These are phyloP conservation scores for Alternaria sp. DNA, from an alignment of 2,329 filamentous ascomycete species.

Conservation along the genomic window DNA sequence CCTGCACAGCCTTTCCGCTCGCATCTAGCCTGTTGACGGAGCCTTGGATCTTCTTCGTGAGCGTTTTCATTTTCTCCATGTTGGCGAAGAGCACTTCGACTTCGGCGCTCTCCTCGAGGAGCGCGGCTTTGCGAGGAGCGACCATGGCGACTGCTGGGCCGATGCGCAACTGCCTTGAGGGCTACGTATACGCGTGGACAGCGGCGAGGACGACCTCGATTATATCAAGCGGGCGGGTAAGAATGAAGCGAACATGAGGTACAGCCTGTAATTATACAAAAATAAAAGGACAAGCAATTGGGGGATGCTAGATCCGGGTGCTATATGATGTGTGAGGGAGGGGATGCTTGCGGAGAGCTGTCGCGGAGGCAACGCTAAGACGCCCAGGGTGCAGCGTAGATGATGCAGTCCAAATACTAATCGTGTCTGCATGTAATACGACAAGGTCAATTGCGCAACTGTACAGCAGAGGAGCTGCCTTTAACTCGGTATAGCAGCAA, in stretches of 20 bases:
- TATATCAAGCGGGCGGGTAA: slow-evolving; percentile 10
- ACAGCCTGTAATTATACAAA: slow-evolving; percentile 7
- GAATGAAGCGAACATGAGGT: slow-evolving; percentile 16
- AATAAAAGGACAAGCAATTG: slow-evolving; percentile 4
- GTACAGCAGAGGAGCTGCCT: neutral
- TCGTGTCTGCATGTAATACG: neutral
- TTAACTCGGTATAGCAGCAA: neutral
- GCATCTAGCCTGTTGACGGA: slow-evolving; percentile 84
- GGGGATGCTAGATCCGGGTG: neutral
- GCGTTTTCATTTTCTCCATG: slow-evolving; percentile 88
- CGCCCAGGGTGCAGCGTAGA: slow-evolving; percentile 31
- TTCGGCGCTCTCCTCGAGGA: slow-evolving; percentile 72
- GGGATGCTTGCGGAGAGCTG: slow-evolving; percentile 41
- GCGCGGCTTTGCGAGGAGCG: slow-evolving; percentile 63
- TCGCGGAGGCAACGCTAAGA: slow-evolving; percentile 35
- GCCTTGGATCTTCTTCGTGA: slow-evolving; percentile 95
- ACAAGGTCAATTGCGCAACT: neutral
- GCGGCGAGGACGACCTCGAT: slow-evolving; percentile 14
- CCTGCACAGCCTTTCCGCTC: slow-evolving; percentile 87
- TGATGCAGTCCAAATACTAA: slow-evolving; percentile 3
- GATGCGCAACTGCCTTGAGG: slow-evolving; percentile 31
- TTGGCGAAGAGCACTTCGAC: slow-evolving; percentile 72
- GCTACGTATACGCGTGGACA: slow-evolving; percentile 2
- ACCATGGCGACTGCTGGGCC: slow-evolving; percentile 56
- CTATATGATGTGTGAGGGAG: slow-evolving; percentile 29